Evolutionary conservation across 306 rosid species (phyloP).

Genomic region (Ziziphus jujuba): DNA sequence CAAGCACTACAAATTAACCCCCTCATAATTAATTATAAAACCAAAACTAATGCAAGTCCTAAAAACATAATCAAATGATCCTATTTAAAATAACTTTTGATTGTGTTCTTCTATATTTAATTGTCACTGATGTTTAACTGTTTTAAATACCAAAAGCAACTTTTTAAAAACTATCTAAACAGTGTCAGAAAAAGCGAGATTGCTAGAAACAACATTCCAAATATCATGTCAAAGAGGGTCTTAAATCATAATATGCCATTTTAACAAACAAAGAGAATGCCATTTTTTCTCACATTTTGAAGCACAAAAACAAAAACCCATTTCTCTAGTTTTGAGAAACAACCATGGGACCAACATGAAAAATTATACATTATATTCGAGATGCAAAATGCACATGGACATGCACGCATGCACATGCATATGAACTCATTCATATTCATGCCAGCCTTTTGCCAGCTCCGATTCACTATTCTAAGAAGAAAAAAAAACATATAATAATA

Average conservation of each 20-base stretch:
- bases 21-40: too few species aligned
- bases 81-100: too few species aligned
- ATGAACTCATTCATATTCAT: constrained; percentile 6
- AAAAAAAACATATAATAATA: not conserved
- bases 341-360: constrained; percentile 1
- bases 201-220: too few species aligned
- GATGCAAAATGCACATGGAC: constrained; percentile 14
- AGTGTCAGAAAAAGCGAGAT: too few species aligned
- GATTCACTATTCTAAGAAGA: constrained; percentile 1
- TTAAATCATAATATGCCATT: not conserved
- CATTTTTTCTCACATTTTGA: not conserved
- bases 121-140: too few species aligned
- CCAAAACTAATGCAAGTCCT: too few species aligned
- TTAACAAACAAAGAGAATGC: not conserved
- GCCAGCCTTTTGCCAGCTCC: constrained; percentile 35
- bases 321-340: not conserved
- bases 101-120: too few species aligned
- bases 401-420: constrained; percentile 1
- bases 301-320: not conserved
- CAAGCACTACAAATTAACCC: not conserved
- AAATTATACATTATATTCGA: not conserved
- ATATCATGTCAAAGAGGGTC: too few species aligned
- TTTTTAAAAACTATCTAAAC: too few species aligned
- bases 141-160: too few species aligned
- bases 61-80: too few species aligned